These are phyloP conservation scores for Starmerella floricola DNA, from an alignment of 805 yeast species.

Conservation along the genomic window DNA sequence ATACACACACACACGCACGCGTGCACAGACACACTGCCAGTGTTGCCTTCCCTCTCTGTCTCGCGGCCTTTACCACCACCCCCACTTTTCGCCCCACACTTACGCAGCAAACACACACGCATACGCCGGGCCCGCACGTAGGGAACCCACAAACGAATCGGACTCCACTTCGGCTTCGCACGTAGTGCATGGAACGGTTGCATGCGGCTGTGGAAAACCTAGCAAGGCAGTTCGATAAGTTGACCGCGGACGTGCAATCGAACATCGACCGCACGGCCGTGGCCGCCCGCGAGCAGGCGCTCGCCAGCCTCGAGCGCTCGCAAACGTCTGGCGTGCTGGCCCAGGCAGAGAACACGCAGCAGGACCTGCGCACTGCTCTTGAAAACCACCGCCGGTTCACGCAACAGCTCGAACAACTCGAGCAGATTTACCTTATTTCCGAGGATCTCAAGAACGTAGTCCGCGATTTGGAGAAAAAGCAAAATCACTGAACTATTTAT, in stretches of 20 bases:
- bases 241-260: conserved; percentile 3
- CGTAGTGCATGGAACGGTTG: conserved; percentile 13
- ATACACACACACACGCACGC: too few species aligned
- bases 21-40: too few species aligned
- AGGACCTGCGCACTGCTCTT: conserved; percentile 2
- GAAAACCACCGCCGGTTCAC: conserved; percentile 7
- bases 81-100: too few species aligned
- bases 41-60: too few species aligned
- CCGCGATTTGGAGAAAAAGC: conserved; percentile 4
- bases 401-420: conserved; percentile 12
- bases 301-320: conserved; percentile 9
- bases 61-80: too few species aligned
- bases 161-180: too few species aligned
- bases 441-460: conserved; percentile 16
- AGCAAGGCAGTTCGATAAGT: conserved; percentile 9
- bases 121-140: too few species aligned
- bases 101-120: too few species aligned
- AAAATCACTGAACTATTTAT: too few species aligned
- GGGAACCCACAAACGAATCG: too few species aligned
- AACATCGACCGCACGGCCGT: conserved; percentile 10
- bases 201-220: conserved; percentile 9
- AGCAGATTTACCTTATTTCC: conserved; percentile 18
- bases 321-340: conserved; percentile 10
- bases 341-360: conserved; percentile 12
- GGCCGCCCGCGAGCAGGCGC: conserved; percentile 9